Evolutionary conservation across 768 basidiomycete species (phyloP), one percentile per base, ranked within the genome.

Genomic region (Rubroboletus pulcherrimus): DNA sequence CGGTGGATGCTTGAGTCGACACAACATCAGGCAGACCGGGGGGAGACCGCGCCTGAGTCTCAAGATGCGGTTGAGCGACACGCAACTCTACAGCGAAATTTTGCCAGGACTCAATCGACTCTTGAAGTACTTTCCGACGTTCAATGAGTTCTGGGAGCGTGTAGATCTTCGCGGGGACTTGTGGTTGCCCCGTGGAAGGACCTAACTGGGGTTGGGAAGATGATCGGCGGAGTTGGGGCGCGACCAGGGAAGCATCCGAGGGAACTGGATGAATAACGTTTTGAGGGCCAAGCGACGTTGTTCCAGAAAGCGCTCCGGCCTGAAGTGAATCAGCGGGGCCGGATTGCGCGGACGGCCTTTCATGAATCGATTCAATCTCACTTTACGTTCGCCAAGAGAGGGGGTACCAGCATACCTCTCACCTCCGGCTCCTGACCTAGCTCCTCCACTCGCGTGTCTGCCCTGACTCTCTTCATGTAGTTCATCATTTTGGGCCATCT

Each of bases 201-300:
- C 65, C 58, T 14, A 68, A 31, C 53, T 61, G 62, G n/a, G 68
- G 60, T 11, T 70, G 68, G 14, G 70, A 70, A 21, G 60, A 67
- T 15, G 66, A 64, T 59, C 67, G 66, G 48, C 67, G 62, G 49
- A 68, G 65, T 38, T 67, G 66, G 2, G 50, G 58, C 17, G 53
- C 31, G 34, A 62, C 56, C 51, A 53, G 34, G 47, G 63, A 39
- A 55, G 54, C 17, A 24, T 53, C 49, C 24, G 59, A 39, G 19
- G 58, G 44, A 29, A 51, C 43, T 17, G 58, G 21, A 26, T n/a
- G 47, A 24, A 39, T 14, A 46, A 30, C 21, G 44, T 37, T 43
- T 11, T 30, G 39, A 24, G 35, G 40, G 15, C 19, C 39, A 40
- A 35, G 40, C 14, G 46, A 34, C 15, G 38, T 14, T 29, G 43